phyloP scores from a whole-genome alignment of 2,329 filamentous ascomycete genomes.

The Elsinoe batatas region DNA sequence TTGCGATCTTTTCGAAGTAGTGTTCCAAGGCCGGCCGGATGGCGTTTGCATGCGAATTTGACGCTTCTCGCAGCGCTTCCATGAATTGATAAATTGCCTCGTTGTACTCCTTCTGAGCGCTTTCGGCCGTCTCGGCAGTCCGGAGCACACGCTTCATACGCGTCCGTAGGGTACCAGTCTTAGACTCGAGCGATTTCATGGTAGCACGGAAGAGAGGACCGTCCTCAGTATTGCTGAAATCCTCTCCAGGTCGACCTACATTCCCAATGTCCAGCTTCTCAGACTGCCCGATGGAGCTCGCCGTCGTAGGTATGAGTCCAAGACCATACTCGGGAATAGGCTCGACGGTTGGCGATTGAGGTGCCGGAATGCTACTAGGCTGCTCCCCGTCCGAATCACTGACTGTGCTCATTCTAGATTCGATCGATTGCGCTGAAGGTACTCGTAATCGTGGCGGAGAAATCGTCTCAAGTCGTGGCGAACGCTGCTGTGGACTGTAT shows the following conservation, averaged over 20 bases:
- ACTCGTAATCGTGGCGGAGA: slow-evolving; percentile 64
- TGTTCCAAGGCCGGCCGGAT: slow-evolving; percentile 96
- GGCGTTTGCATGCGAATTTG: slow-evolving; percentile 83
- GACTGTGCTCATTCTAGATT: slow-evolving; percentile 53
- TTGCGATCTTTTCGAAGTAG: slow-evolving; percentile 94
- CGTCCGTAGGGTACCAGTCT: slow-evolving; percentile 84
- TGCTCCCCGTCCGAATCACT: slow-evolving; percentile 55
- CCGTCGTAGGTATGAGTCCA: slow-evolving; percentile 32
- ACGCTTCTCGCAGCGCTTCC: slow-evolving; percentile 76
- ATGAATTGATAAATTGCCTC: slow-evolving; percentile 75
- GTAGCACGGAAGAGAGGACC: slow-evolving; percentile 93
- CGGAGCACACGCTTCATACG: slow-evolving; percentile 96
- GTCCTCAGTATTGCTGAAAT: slow-evolving; percentile 77
- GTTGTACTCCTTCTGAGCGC: slow-evolving; percentile 73
- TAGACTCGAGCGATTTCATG: slow-evolving; percentile 92
- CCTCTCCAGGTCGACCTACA: slow-evolving; percentile 60
- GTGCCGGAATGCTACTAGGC: slow-evolving; percentile 33
- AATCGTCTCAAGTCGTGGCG: slow-evolving; percentile 61
- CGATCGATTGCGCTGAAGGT: slow-evolving; percentile 76
- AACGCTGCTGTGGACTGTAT: slow-evolving; percentile 40
- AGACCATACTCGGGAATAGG: slow-evolving; percentile 39
- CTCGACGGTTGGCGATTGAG: slow-evolving; percentile 39
- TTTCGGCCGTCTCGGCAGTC: slow-evolving; percentile 78
- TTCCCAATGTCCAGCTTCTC: slow-evolving; percentile 83
- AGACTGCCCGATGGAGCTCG: slow-evolving; percentile 27